Evolutionary conservation across 2,329 filamentous ascomycete genomes (phyloP), one percentile per base, ranked within the genome.

Genomic region (Huntiella bhutanensis): DNA sequence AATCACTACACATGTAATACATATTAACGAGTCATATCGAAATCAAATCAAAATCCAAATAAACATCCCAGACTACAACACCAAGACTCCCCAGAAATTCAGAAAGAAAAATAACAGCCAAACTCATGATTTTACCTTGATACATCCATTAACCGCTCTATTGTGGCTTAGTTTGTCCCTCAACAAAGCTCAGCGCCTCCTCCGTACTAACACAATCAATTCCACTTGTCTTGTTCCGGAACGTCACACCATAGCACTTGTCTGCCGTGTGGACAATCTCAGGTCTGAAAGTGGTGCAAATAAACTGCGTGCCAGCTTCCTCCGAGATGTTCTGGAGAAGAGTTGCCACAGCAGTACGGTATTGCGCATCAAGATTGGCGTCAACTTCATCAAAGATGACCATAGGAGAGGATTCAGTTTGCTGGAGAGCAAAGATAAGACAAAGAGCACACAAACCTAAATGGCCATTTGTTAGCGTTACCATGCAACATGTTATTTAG

Each of bases 351-450:
- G 91, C 88, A 1, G 91, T 95, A 51, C 91, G 82, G 66, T 98
- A 98, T 63, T 98, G 91, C 1, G 91, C 87, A 60, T 98, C 91
- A 17, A 98, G 73, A 59, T 98, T 98, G 61, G 91, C 91, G 58
- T 98, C 91, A 52, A 98, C 94, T 63, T 98, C 91, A 61, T 98
- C 91, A 55, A 98, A 98, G 56, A 98, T 87, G 60, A 98, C 95
- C 70, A 98, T 96, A 1, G 91, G 91, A 39, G 88, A 92, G 7
- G 88, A 91, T 60, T 98, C 91, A 50, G 88, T 94, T 54, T 87
- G 84, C 63, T 98, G 91, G 54, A 98, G 92, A n/a, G 91, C 91
- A 59, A 98, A 98, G 54, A 98, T 92, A 44, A 98, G 75, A 39
- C 91, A 92, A n/a, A 98, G 75, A 7, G 91, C 91, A 62, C 88